Base-by-base conservation (phyloP, 148 eudicot species). In the Spergularia bocconei region DNA sequence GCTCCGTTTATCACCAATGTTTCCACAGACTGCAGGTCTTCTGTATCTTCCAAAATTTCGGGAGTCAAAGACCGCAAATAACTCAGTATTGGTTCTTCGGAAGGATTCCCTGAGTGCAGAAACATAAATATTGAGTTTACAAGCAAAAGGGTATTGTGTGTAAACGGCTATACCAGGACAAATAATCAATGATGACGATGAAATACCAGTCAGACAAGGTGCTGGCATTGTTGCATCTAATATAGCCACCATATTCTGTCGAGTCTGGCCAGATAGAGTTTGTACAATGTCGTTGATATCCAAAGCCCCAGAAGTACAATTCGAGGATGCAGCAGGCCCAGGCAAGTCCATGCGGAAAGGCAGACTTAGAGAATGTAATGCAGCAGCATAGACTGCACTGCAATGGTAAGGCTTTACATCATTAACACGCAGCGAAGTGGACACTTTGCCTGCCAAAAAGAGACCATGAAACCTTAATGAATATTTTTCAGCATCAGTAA, bases 331-430 rank as follows among this genome's bases (percentile, higher is more conserved):
- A 77, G 90, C 74, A 67, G 98, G 96, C 38, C 89, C 88, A 29
- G 73, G 81, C 59, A 76, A 81, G 51, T 85, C 85, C 98, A 92
- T 95, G 33, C 96, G 87, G 80, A 87, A 92, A 60, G 98, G 97
- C 79, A 95, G 85, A 72, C 89, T 89, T 48, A 89, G 79, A 17
- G 98, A 85, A 82, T 90, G 96, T 16, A 95, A 53, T 21, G 98
- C 97, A 85, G 98, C 88, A 71, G 96, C 98, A 84, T 92, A 95
- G 39, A 92, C 84, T 63, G 97, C 93, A 87, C 96, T 92, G 71
- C 88, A 75, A 76, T 95, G 96, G 70, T 89, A 95, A 61, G 84
- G 83, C 76, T 92, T 92, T 76, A 81, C 83, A 75, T 95, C 87
- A 61, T 95, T 77, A 80, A 95, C 61, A 58, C 69, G 52, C 25